Evolutionary conservation across 2,329 filamentous ascomycete species (phyloP).

Genomic region (Calonectria multiphialidica): DNA sequence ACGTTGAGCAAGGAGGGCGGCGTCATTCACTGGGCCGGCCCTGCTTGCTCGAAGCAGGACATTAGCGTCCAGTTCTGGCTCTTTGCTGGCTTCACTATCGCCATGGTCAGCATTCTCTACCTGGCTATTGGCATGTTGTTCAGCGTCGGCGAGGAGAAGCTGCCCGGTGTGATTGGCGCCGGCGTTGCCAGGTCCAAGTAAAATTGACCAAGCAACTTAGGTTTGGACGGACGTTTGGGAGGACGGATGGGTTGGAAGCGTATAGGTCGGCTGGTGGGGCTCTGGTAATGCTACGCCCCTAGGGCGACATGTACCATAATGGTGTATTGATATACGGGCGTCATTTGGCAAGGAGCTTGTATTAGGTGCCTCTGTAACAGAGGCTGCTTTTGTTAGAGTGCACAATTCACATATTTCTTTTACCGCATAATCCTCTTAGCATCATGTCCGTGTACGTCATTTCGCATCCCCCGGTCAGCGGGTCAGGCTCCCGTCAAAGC

Average conservation of each 20-base stretch:
- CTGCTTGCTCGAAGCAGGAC: constrained; percentile 91
- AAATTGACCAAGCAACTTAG: constrained; percentile 12
- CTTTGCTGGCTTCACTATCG: constrained; percentile 79
- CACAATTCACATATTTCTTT: constrained; percentile 32
- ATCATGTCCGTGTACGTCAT: constrained; percentile 8
- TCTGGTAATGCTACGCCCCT: constrained; percentile 36
- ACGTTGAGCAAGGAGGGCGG: constrained; percentile 69
- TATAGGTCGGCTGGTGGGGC: constrained; percentile 35
- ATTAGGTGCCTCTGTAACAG: constrained; percentile 38
- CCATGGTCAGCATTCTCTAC: constrained; percentile 75
- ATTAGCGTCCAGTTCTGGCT: constrained; percentile 91
- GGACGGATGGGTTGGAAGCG: constrained; percentile 34
- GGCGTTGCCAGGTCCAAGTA: constrained; percentile 84
- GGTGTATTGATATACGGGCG: constrained; percentile 48
- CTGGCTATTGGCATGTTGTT: constrained; percentile 84
- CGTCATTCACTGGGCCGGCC: constrained; percentile 84
- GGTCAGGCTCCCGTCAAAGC: background rate
- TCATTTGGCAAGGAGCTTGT: constrained; percentile 46
- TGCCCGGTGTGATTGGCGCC: constrained; percentile 96
- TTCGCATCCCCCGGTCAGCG: background rate
- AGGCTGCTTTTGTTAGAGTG: constrained; percentile 45
- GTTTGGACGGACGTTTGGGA: constrained; percentile 15
- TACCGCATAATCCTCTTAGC: background rate
- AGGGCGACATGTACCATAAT: constrained; percentile 45
- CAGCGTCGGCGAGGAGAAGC: constrained; percentile 85